These are phyloP conservation scores for Kalanchoe fedtschenkoi DNA, from an alignment of 164 flowering plant genomes.

Conservation along the genomic window DNA sequence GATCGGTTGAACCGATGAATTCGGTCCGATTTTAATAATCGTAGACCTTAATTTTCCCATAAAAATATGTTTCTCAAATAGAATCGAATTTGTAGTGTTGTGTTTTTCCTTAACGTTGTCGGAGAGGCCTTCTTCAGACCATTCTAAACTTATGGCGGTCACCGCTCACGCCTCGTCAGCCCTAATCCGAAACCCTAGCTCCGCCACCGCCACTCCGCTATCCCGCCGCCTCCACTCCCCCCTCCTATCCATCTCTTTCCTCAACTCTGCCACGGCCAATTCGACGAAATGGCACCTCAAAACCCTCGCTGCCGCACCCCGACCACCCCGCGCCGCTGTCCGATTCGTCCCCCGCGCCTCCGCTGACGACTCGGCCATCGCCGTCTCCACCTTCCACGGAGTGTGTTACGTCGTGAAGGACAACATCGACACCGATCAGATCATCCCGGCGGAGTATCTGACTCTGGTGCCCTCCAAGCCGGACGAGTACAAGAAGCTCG, in stretches of 20 bases:
- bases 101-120: too few species aligned
- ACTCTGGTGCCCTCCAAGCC: constrained; percentile 94
- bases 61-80: too few species aligned
- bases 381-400: constrained; percentile 62
- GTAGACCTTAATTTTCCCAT: too few species aligned
- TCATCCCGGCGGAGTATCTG: constrained; percentile 94
- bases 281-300: constrained; percentile 20
- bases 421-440: constrained; percentile 97
- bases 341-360: constrained; percentile 17
- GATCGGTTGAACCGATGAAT: too few species aligned
- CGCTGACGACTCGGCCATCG: neutral
- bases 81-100: too few species aligned
- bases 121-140: too few species aligned
- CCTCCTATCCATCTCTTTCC: constrained; percentile 8
- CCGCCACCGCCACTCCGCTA: constrained; percentile 5
- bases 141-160: too few species aligned
- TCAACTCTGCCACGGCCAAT: constrained; percentile 12
- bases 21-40: too few species aligned
- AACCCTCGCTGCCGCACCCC: constrained; percentile 12
- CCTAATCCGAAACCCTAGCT: constrained; percentile 6
- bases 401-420: constrained; percentile 82
- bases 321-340: constrained; percentile 9
- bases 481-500: constrained; percentile 83
- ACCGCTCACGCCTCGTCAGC: constrained; percentile 7
- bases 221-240: constrained; percentile 13